Evolutionary conservation across 202 grass and related monocot genomes (phyloP).

Genomic region (Elaeis oleifera): DNA sequence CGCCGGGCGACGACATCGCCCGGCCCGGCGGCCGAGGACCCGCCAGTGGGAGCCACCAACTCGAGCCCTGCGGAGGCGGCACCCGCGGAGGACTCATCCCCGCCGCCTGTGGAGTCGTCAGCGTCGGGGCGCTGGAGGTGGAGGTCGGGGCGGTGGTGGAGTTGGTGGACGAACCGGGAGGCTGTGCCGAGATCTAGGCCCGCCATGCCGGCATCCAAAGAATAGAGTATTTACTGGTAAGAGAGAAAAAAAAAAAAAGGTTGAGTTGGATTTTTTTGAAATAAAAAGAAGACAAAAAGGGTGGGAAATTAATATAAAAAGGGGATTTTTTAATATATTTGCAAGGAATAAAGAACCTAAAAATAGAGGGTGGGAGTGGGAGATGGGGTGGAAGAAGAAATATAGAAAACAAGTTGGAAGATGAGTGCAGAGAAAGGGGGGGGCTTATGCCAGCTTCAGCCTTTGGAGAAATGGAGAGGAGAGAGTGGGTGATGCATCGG

Average conservation of each 20-base stretch:
- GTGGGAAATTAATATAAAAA: slow-evolving; percentile 30
- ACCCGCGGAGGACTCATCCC: slow-evolving; percentile 14
- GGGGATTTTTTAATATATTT: slow-evolving; percentile 27
- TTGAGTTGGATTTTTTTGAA: slow-evolving; percentile 28
- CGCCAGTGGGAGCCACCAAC: slow-evolving; percentile 12
- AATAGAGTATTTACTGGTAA: not conserved
- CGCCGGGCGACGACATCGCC: slow-evolving; percentile 46
- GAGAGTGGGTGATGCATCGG: slow-evolving; percentile 16
- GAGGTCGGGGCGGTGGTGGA: not conserved
- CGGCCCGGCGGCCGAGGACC: slow-evolving; percentile 16
- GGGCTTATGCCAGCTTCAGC: slow-evolving; percentile 16
- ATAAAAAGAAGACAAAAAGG: slow-evolving; percentile 19
- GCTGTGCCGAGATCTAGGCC: slow-evolving; percentile 33
- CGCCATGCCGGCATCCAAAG: slow-evolving; percentile 4
- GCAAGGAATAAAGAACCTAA: slow-evolving; percentile 16
- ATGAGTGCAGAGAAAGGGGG: slow-evolving; percentile 11
- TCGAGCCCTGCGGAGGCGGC: slow-evolving; percentile 27
- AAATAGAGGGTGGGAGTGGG: slow-evolving; percentile 16
- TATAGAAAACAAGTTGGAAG: slow-evolving; percentile 17
- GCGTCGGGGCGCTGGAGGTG: slow-evolving; percentile 21
- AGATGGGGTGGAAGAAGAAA: slow-evolving; percentile 18
- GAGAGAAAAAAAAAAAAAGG: not conserved
- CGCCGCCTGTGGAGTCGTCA: slow-evolving; percentile 2
- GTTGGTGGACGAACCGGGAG: slow-evolving; percentile 10
- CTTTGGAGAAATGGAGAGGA: slow-evolving; percentile 22